Evolutionary conservation across 495 filamentous ascomycete species (phyloP), one percentile per base, ranked within the genome.

Genomic region (Cercophora scortea): DNA sequence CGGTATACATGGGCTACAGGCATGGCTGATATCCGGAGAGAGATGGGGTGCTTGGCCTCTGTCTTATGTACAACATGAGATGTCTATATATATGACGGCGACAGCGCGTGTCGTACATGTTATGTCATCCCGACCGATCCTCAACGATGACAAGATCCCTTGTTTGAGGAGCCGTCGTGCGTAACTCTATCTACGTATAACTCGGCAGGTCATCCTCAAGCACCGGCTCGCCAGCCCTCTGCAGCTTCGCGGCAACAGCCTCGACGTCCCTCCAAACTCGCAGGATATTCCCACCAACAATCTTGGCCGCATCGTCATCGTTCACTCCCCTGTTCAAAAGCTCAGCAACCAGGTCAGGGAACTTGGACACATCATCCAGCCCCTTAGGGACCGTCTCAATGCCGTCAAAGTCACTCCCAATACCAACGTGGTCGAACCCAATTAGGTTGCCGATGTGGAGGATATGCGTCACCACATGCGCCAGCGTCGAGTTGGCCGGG

Each of bases 321-420:
- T 76, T 84, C 18, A 91, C 71, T 2, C 86, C 88, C 16, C 80
- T 76, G 39, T 63, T 67, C 51, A 93, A 67, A 47, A 92, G 63
- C 66, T 90, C 87, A 6, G 78, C 83, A 6, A 96, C 80, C 49
- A 98, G 66, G 44, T 82, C 81, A 1, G 93, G 92, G 64, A 83
- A 95, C 63, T 86, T 89, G 46, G 82, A 83, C 32, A 96, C 90
- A 68, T 96, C 90, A 17, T 82, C 82, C 55, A 89, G 55, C 0
- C 86, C 86, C 54, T 66, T 60, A 1, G 86, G 86, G 1, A 77
- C 78, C 1, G 47, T 64, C 2, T 53, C 52, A 41, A 84, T 84
- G 19, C 87, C 87, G 54, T 89, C 87, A 58, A 84, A 90, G 65
- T 91, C 87, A 13, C 79, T 82, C 0, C 87, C 87, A 32, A 90